Evolutionary conservation across 163 green algal genomes (phyloP), one percentile per base, ranked within the genome.

Genomic region (Scenedesmus sp.): DNA sequence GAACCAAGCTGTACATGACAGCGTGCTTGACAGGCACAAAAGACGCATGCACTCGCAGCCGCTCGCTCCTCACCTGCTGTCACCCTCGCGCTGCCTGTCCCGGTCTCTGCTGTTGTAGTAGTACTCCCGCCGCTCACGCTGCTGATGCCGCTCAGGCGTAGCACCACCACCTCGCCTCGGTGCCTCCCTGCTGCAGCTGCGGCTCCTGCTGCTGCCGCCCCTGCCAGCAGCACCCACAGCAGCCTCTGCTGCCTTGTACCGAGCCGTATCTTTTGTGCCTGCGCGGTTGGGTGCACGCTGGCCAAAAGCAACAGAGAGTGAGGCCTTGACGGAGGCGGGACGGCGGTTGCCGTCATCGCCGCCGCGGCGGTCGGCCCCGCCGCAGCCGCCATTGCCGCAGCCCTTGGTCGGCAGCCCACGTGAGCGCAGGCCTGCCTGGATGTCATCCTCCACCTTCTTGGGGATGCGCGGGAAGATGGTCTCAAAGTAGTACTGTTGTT

Each of bases 391-490:
- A 61, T 99, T 98, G 88, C 97, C 97, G 51, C 96, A 88, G 33
- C 95, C 93, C 40, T 93, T 92, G 6, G 94, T 96, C 6, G 97
- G 96, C 91, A 99, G 93, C 16, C 95, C 94, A 81, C 95, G 89
- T 1, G 89, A 76, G 30, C 94, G 93, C 13, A 99, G 94, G 51
- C 96, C 94, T 12, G 87, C 93, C 9, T 94, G 88, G 44, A 99
- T 97, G 43, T 96, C 91, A 85, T 99, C 97, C 44, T 94, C 88
- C 10, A 98, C 96, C 35, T 95, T 94, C 94, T 99, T 98, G 44
- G 98, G 98, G 40, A 99, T 98, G 68, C 98, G 95, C 30, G 97
- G 97, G 89, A 99, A 99, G 89, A 99, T 98, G 26, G 98, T 99
- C 94, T 99, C 98, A 93, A 99, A 99, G 91, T 99, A 99, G 92